Percentiles rank a stretch among this genome's conserved stretches.
phyloP scores from a whole-genome alignment of 2,329 filamentous ascomycete species.

The Cercospora sp. region DNA sequence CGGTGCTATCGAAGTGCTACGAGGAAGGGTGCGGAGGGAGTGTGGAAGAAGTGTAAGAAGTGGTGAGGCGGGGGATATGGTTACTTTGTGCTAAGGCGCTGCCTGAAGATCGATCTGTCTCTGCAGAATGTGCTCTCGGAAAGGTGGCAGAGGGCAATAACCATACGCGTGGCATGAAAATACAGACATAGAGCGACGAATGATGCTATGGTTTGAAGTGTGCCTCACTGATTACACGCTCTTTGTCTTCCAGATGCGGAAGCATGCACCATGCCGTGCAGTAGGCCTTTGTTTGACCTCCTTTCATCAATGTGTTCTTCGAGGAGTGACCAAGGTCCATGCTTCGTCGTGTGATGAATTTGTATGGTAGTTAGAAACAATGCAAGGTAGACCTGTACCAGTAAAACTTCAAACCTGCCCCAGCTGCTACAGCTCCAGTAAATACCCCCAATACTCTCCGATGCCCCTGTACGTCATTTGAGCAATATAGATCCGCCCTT shows the following conservation, averaged over 20 bases:
- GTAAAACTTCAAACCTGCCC: neutral
- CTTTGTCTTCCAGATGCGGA: neutral
- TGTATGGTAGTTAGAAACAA: neutral
- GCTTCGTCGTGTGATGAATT: neutral
- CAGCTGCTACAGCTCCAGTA: neutral
- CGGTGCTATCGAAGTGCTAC: constrained; percentile 1
- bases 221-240: neutral
- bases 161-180: neutral
- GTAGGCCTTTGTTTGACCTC: neutral
- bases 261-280: neutral
- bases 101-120: neutral
- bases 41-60: neutral
- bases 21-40: neutral
- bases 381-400: neutral
- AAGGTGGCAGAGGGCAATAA: neutral
- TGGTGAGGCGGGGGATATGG: neutral
- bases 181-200: neutral
- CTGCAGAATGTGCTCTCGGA: neutral
- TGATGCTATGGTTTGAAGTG: neutral
- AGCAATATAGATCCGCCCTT: neutral
- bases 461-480: neutral
- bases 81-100: neutral
- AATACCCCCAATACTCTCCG: neutral
- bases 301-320: too few species aligned
- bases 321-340: too few species aligned